phyloP scores from a whole-genome alignment of 2,329 filamentous ascomycete species.

The Trichoderma polysporum region DNA sequence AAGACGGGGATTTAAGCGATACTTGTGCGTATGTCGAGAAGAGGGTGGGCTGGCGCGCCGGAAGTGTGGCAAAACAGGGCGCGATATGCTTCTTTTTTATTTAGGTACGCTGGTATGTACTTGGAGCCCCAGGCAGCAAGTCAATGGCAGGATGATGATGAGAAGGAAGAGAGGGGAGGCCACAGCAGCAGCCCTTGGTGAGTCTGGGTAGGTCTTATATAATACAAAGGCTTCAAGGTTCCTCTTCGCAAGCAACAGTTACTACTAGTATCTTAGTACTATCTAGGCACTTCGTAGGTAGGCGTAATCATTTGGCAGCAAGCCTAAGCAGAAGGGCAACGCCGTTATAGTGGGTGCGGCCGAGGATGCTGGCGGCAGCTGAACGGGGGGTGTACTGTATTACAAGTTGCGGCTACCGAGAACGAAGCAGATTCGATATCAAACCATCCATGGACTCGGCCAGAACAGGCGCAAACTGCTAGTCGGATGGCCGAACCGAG shows the following conservation, averaged over 20 bases:
- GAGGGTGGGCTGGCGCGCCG: not conserved
- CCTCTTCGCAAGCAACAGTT: not conserved
- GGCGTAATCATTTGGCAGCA: not conserved
- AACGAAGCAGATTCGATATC: not conserved
- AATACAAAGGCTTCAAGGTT: not conserved
- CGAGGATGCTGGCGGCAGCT: not conserved
- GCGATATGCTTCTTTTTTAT: not conserved
- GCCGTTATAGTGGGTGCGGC: not conserved
- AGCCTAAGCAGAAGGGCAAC: not conserved
- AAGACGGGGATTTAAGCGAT: not conserved
- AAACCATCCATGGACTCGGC: not conserved
- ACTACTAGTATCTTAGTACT: not conserved
- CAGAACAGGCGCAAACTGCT: not conserved
- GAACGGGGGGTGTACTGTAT: not conserved
- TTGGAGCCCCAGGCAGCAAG: not conserved
- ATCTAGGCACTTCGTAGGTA: not conserved
- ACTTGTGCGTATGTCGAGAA: not conserved
- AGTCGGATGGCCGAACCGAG: conserved; percentile 1
- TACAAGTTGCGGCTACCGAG: not conserved
- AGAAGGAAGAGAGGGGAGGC: not conserved
- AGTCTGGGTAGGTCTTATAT: conserved; percentile 15
- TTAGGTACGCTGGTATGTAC: not conserved
- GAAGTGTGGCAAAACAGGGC: not conserved
- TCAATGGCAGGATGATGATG: not conserved
- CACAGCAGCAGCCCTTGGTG: not conserved